Conservation (phyloP, 192 early-diverging fungal species). For the Bifiguratus adelaidae region DNA sequence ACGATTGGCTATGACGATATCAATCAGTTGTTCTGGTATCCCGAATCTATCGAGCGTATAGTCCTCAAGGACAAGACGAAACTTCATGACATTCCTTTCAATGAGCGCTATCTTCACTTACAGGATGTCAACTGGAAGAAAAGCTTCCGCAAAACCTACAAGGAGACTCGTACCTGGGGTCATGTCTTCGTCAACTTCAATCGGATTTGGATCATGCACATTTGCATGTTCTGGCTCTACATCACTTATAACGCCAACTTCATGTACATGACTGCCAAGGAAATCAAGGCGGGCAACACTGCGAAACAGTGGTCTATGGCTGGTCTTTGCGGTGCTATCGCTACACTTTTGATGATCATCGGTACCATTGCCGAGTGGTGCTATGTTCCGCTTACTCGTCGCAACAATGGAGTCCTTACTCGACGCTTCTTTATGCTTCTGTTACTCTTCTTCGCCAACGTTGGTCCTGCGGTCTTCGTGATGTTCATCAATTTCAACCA, state of each 20-base stretch:
- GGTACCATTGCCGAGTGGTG: conserved; percentile 43
- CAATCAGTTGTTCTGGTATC: conserved; percentile 60
- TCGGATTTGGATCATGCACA: conserved; percentile 63
- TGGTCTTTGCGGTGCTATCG: conserved; percentile 40
- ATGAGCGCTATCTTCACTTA: conserved; percentile 39
- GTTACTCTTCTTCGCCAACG: conserved; percentile 33
- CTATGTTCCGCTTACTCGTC: conserved; percentile 35
- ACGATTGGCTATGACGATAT: conserved; percentile 63
- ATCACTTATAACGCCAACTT: conserved; percentile 49
- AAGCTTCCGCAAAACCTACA: conserved; percentile 56
- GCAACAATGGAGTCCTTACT: conserved; percentile 17
- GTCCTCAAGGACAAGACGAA: conserved; percentile 33
- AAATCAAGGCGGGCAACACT: conserved; percentile 3
- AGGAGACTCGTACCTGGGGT: conserved; percentile 53
- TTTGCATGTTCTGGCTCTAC: conserved; percentile 58
- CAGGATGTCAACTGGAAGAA: conserved; percentile 45
- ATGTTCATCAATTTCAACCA: conserved; percentile 4
- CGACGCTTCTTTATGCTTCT: conserved; percentile 28
- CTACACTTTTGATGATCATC: conserved; percentile 35
- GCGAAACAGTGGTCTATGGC: conserved; percentile 32
- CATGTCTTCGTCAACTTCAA: conserved; percentile 60
- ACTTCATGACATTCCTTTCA: conserved; percentile 39
- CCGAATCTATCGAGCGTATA: conserved; percentile 35
- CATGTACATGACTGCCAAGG: conserved; percentile 16
- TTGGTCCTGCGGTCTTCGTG: conserved; percentile 31